Base-by-base conservation (phyloP, 306 rosid genomes). In the Amphicarpaea edgeworthii region DNA sequence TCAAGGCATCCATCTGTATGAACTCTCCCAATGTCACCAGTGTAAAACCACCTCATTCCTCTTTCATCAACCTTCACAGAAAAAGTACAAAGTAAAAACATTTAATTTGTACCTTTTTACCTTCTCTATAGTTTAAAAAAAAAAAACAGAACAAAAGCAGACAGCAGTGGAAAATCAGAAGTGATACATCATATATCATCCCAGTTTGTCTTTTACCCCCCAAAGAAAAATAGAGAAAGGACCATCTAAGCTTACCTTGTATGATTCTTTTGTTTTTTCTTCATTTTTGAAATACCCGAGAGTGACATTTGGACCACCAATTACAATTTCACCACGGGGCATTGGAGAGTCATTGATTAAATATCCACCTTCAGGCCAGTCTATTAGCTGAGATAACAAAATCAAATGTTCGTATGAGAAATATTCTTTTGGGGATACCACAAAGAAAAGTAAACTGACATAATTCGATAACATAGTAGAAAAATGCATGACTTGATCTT, bases 321-420 rank as follows among this genome's bases (percentile, higher is more conserved):
- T 78, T 21, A 93, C 86, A 79, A 93, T 90, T 87, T 93, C 98
- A 73, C 98, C 96, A 14, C 98, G 98, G 46, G 98, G 88, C 87
- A 81, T 85, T 14, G 98, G 94, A 50, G 83, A 81, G 86, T 93
- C 96, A 51, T 66, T 77, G 2, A 63, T 83, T 67, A 78, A 79
- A 83, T 93, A 93, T 63, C 96, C 98, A 76, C 98, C 94, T 87
- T 93, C 98, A 23, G 91, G 82, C 98, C 98, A 93, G 77, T 90
- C 79, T 47, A 90, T 80, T 70, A 93, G 68, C 98, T 93, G 87
- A 34, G 83, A 20, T 67, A 49, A 78, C 63, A 80, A 21, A 54
- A 50, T 10, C 5, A 77, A 42, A 73, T 16, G 73, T 83, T 77
- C 15, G 38, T 43, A 68, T 53, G 15, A 37, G 72, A 72, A 57